Conservation (phyloP, 257 asterid species). For the Nicotiana otophora region DNA sequence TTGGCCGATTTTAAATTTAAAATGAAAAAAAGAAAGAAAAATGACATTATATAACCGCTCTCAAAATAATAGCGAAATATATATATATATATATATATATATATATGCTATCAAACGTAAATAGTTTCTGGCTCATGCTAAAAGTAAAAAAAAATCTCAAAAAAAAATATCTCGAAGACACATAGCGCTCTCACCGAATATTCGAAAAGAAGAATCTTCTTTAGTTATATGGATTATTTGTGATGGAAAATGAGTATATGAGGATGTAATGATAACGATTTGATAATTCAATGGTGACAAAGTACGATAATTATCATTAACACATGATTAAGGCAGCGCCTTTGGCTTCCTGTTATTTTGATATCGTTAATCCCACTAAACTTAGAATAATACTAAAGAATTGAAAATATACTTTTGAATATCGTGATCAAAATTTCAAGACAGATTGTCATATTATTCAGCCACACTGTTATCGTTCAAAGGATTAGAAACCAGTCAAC, state of each 20-base stretch:
- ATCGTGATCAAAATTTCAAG: neutral
- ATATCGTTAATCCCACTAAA: neutral
- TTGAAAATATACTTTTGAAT: neutral
- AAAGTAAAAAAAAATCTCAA: no score
- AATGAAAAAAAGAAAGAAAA: neutral
- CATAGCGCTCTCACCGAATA: conserved; percentile 10
- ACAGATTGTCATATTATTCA: conserved; percentile 8
- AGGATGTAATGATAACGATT: neutral
- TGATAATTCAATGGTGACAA: conserved; percentile 3
- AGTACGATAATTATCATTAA: neutral
- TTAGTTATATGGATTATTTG: neutral
- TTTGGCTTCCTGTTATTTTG: neutral
- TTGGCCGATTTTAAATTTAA: neutral
- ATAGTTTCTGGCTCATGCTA: no score
- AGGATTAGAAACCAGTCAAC: conserved; percentile 6
- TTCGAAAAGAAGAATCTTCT: conserved; percentile 11
- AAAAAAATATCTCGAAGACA: neutral
- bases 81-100: no score
- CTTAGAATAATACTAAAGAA: neutral
- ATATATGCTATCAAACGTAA: no score
- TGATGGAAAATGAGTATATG: neutral
- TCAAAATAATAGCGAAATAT: no score
- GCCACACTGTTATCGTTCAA: conserved; percentile 1
- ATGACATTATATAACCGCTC: no score
- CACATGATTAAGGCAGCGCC: conserved; percentile 10